phyloP scores from a whole-genome alignment of 73 alveolate species.

The Stentor coeruleus region DNA sequence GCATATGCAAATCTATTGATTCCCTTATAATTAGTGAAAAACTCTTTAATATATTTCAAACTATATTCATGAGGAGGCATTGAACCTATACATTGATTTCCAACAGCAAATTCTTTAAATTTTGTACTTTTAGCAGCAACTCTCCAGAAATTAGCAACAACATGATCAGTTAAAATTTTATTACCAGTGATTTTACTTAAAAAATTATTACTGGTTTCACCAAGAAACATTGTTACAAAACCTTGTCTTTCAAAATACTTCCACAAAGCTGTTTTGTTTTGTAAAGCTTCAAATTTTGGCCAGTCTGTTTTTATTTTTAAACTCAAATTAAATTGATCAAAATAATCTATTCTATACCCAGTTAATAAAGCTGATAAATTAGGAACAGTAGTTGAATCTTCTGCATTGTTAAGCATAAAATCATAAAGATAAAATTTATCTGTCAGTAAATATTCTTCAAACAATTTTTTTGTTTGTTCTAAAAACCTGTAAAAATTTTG shows the following conservation, averaged over 20 bases:
- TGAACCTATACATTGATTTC: neutral
- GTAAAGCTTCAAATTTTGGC: neutral
- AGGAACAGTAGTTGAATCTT: neutral
- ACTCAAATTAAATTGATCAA: neutral
- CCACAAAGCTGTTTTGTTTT: neutral
- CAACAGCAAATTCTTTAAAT: neutral
- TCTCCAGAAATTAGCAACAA: neutral
- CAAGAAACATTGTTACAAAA: neutral
- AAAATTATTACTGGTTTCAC: neutral
- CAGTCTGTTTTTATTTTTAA: neutral
- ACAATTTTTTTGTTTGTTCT: neutral
- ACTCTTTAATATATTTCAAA: neutral
- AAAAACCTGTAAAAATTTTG: neutral
- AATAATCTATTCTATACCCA: neutral
- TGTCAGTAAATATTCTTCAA: no score
- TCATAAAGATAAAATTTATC: no score
- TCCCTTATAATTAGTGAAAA: neutral
- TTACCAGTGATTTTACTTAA: neutral
- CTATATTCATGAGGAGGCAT: neutral
- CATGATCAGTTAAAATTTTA: neutral
- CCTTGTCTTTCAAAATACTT: neutral
- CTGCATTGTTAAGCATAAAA: neutral
- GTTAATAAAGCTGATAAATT: neutral
- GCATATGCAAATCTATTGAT: conserved; percentile 19
- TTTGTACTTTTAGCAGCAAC: neutral